Base-by-base conservation (phyloP, 371 early-diverging fungal species). In the Lichtheimia ramosa region DNA sequence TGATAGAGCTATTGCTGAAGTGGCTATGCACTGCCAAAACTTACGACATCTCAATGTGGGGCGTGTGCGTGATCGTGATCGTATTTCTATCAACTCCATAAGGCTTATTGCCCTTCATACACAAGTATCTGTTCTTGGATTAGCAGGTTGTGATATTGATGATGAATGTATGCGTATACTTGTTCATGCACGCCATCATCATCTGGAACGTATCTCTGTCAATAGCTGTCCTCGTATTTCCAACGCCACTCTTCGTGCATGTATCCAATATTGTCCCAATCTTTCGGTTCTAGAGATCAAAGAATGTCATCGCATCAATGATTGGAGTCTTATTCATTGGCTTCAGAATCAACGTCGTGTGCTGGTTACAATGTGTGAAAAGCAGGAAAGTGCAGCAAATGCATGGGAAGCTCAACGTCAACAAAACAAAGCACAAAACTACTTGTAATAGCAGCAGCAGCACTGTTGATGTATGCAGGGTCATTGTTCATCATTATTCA, bases 281-380 rank as follows among this genome's bases (percentile, higher is more conserved):
- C 61, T 85, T 25, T 80, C 81, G 6, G 85, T 85, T 3, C 77
- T 85, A 61, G 83, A 83, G 62, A 81, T 85, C 69, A 81, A 81
- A 54, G 80, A 85, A 59, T 85, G 85, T 27, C 72, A 72, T 53
- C 49, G 56, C 12, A 62, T 80, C 10, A 64, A 69, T 25, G 77
- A 80, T 56, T 80, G 80, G 80, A 73, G 63, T n/a, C 66, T 74
- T 2, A 67, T 80, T 7, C 71, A 66, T 2, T 63, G 76, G 15
- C 72, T 70, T 2, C 62, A 66, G 16, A 24, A 5, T 2, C 53
- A 53, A 23, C 63, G 75, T 24, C 69, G 71, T 18, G 77, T 80
- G 2, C 51, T 76, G 10, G 51, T 80, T 51, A 76, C 75, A 2
- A 43, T 76, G 27, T 80, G 80, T 42, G 71, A 80, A 39, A 63